Evolutionary conservation across 2,329 filamentous ascomycete species (phyloP).

Genomic region (Arthrocladium fulminans): DNA sequence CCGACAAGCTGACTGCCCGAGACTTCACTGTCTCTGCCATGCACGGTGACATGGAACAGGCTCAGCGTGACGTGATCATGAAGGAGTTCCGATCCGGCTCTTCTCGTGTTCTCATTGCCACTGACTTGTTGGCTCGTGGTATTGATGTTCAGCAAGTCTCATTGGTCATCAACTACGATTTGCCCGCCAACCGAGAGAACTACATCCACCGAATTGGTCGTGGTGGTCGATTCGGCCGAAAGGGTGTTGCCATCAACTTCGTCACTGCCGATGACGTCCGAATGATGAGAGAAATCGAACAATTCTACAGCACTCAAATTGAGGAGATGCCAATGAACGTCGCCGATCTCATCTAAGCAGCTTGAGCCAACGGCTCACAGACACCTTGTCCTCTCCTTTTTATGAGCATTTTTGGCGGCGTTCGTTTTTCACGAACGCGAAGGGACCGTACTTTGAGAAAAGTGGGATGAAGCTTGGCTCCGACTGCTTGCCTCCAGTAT

Average conservation of each 20-base stretch:
- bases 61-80: constrained; percentile 98
- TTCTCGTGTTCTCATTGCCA: constrained; percentile 96
- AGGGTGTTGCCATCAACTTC: constrained; percentile 99
- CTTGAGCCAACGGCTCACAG: constrained; percentile 8
- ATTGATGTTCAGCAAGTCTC: constrained; percentile 99
- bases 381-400: constrained; percentile 11
- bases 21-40: constrained; percentile 99
- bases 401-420: constrained; percentile 22
- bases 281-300: constrained; percentile 99
- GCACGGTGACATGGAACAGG: constrained; percentile 99
- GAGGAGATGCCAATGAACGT: constrained; percentile 99
- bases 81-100: constrained; percentile 99
- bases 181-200: constrained; percentile 98
- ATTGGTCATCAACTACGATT: constrained; percentile 99
- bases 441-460: constrained; percentile 21
- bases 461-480: constrained; percentile 25
- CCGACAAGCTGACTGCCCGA: constrained; percentile 95
- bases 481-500: constrained; percentile 24
- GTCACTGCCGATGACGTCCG: constrained; percentile 97
- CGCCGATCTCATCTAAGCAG: constrained; percentile 37
- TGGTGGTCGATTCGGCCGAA: constrained; percentile 98
- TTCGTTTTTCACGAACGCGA: constrained; percentile 18
- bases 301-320: constrained; percentile 99
- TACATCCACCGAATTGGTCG: constrained; percentile 99
- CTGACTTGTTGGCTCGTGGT: constrained; percentile 94